These are phyloP conservation scores for Lachnellula cervina DNA, from an alignment of 2,329 filamentous ascomycete genomes.

Conservation along the genomic window DNA sequence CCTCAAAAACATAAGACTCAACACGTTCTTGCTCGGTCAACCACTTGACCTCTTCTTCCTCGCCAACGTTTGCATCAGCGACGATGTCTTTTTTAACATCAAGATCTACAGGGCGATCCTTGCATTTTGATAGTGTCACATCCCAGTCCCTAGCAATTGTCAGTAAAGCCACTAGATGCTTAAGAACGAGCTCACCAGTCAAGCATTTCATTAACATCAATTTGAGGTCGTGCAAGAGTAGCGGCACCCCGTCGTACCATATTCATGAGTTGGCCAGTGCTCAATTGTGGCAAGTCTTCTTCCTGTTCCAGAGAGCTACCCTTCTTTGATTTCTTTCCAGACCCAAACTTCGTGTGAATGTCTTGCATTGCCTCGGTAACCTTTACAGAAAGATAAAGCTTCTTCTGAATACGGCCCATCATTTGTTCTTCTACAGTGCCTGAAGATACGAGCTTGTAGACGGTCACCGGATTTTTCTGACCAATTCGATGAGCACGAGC, in stretches of 20 bases:
- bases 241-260: constrained; percentile 50
- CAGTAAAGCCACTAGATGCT: constrained; percentile 1
- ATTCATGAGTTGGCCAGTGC: constrained; percentile 47
- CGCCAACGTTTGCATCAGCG: constrained; percentile 31
- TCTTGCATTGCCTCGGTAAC: constrained; percentile 55
- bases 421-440: constrained; percentile 91
- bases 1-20: constrained; percentile 52
- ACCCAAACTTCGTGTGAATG: constrained; percentile 38
- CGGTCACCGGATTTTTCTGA: constrained; percentile 89
- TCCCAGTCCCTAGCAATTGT: constrained; percentile 41
- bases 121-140: constrained; percentile 49
- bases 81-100: constrained; percentile 32
- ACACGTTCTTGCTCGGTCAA: constrained; percentile 51
- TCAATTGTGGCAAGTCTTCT: constrained; percentile 47
- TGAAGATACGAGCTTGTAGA: constrained; percentile 89
- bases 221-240: constrained; percentile 45
- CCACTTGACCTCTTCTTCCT: constrained; percentile 51
- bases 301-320: constrained; percentile 20
- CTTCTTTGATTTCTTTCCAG: constrained; percentile 30
- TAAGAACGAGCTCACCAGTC: constrained; percentile 35
- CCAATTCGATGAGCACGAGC: constrained; percentile 93
- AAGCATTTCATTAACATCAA: constrained; percentile 52
- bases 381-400: constrained; percentile 56
- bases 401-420: constrained; percentile 43
- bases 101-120: constrained; percentile 44